These are phyloP conservation scores for Trichoderma polysporum DNA, from an alignment of 2,329 filamentous ascomycete species.

Conservation along the genomic window DNA sequence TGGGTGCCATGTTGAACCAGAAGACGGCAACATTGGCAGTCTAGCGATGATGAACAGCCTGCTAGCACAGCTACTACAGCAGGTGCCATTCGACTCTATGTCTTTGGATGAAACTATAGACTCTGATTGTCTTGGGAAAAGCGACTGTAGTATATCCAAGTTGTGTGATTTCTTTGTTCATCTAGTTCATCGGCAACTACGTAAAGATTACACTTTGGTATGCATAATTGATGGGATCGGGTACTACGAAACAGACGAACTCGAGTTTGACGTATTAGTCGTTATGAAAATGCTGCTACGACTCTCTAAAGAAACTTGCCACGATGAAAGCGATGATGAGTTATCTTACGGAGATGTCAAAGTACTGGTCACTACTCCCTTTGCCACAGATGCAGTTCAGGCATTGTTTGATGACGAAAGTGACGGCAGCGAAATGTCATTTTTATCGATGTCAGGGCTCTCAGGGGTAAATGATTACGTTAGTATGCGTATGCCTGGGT, in stretches of 20 bases:
- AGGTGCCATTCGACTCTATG: not conserved
- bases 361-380: not conserved
- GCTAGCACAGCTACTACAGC: not conserved
- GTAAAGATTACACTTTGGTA: not conserved
- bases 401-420: not conserved
- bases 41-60: constrained; percentile 10
- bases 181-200: not conserved
- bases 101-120: not conserved
- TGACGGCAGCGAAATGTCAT: not conserved
- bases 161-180: not conserved
- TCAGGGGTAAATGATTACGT: not conserved
- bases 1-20: constrained; percentile 3
- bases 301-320: not conserved
- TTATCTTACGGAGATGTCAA: not conserved
- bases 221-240: constrained; percentile 2
- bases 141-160: not conserved
- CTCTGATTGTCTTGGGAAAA: not conserved
- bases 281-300: not conserved
- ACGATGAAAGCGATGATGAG: too few relatives aligned
- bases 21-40: not conserved
- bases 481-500: not conserved
- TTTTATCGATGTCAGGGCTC: not conserved
- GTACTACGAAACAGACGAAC: not conserved
- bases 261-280: not conserved
- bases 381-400: not conserved